A percentile compares a stretch with the other conserved stretches of the same genome.
Conservation (phyloP, 2,329 filamentous ascomycete genomes). For the Colletotrichum noveboracense region DNA sequence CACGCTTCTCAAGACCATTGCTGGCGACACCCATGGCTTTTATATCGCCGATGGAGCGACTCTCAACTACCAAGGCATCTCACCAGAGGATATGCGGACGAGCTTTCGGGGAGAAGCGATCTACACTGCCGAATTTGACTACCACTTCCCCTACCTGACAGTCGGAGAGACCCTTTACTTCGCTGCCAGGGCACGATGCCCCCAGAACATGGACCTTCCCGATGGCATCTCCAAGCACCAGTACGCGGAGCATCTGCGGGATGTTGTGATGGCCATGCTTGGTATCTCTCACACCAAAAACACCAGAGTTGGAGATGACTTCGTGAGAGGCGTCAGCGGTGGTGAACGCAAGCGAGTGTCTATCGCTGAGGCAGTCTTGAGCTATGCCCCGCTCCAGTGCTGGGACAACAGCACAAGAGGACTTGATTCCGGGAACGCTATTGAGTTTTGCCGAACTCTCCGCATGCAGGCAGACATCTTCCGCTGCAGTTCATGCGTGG, state of each 20-base stretch:
- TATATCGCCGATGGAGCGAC: constrained; percentile 27
- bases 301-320: constrained; percentile 60
- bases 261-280: constrained; percentile 59
- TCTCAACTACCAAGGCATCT: constrained; percentile 19
- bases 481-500: constrained; percentile 27
- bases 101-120: constrained; percentile 63
- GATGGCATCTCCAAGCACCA: constrained; percentile 41
- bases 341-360: constrained; percentile 53
- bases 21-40: constrained; percentile 68
- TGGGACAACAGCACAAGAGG: constrained; percentile 56
- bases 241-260: constrained; percentile 53
- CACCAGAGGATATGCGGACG: neutral
- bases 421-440: constrained; percentile 30
- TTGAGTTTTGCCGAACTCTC: constrained; percentile 27
- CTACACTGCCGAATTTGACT: constrained; percentile 70
- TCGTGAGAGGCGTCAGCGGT: constrained; percentile 57
- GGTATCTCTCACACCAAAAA: constrained; percentile 60
- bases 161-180: constrained; percentile 68
- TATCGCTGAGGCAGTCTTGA: constrained; percentile 37
- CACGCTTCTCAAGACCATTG: constrained; percentile 70
- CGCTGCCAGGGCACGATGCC: constrained; percentile 60
- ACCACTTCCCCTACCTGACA: constrained; percentile 63
- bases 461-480: constrained; percentile 30
- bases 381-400: constrained; percentile 30
- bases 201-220: constrained; percentile 47